phyloP scores from a whole-genome alignment of 2,329 filamentous ascomycete species.

The Neopestalotiopsis sp. region DNA sequence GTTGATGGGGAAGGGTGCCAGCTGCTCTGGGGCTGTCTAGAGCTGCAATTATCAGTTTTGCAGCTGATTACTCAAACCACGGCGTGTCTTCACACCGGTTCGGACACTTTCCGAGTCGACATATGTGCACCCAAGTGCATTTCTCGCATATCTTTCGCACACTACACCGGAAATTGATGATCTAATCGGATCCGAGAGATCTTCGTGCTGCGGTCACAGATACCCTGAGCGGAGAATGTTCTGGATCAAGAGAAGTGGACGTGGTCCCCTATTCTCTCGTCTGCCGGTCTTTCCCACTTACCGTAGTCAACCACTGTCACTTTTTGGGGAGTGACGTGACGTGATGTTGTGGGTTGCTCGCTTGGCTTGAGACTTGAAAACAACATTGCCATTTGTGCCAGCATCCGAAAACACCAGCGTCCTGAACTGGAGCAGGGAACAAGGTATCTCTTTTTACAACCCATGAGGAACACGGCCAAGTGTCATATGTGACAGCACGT shows the following conservation, averaged over 20 bases:
- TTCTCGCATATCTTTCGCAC: background rate
- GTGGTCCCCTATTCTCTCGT: background rate
- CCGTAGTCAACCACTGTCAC: background rate
- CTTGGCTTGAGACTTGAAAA: no score
- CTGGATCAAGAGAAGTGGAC: background rate
- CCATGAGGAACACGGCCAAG: no score
- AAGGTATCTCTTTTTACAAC: no score
- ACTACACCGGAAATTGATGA: background rate
- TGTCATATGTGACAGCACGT: no score
- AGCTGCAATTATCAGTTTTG: background rate
- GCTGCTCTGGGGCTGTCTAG: background rate
- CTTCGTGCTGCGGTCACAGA: background rate
- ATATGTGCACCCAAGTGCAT: background rate
- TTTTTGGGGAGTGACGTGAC: background rate
- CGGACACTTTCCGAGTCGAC: constrained; percentile 14
- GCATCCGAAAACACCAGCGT: no score
- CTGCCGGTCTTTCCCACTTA: background rate
- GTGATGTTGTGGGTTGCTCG: no score
- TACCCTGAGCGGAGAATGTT: background rate
- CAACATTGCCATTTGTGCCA: no score
- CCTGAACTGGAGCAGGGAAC: no score
- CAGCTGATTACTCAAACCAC: background rate
- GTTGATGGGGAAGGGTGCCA: background rate
- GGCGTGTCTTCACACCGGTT: constrained; percentile 6
- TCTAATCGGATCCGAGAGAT: constrained; percentile 4